A percentile compares a stretch with the other conserved stretches of the same genome.
Conservation (phyloP, 305 asterid species). For the Nicotiana rustica region DNA sequence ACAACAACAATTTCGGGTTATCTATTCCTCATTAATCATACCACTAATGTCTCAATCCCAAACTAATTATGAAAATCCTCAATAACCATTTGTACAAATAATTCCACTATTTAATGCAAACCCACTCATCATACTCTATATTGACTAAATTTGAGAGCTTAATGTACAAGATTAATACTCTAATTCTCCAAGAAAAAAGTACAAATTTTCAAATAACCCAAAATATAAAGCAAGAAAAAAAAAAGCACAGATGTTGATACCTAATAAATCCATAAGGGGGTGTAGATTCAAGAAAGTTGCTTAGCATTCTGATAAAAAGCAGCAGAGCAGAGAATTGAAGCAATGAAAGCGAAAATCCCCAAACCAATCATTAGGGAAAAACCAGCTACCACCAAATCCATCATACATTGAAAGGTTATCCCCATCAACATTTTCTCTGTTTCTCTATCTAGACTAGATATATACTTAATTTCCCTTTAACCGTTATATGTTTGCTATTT, state of each 20-base stretch:
- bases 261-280: constrained; percentile 32
- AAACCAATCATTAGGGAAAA: constrained; percentile 81
- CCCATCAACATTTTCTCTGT: constrained; percentile 55
- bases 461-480: neutral
- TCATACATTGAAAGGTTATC: constrained; percentile 66
- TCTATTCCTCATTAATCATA: neutral
- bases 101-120: neutral
- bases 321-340: constrained; percentile 82
- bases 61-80: neutral
- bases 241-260: neutral
- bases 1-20: neutral
- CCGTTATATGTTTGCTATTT: neutral
- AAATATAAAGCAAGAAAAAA: neutral
- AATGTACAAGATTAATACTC: neutral
- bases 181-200: neutral
- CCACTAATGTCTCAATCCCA: neutral
- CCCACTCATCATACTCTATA: neutral
- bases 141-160: neutral
- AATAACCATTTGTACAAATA: neutral
- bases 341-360: constrained; percentile 77
- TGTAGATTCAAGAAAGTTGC: constrained; percentile 62
- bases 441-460: neutral
- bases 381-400: constrained; percentile 85
- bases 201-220: neutral
- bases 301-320: constrained; percentile 87